These are phyloP conservation scores for Citrus maxima DNA, from an alignment of 345 rosid genomes.

Conservation along the genomic window DNA sequence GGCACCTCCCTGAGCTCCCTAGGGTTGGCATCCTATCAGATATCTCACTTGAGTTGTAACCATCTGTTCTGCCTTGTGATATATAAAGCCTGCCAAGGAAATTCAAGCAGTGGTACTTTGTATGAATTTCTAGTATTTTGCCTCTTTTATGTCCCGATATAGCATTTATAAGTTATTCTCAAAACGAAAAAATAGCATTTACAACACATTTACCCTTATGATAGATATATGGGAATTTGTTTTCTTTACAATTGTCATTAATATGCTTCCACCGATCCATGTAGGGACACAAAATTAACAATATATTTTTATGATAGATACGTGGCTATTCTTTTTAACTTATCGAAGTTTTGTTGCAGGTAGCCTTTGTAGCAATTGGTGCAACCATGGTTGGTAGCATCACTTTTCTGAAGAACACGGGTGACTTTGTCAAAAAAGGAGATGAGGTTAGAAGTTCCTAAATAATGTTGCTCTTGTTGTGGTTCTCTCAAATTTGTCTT, in stretches of 20 bases:
- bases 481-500: background rate
- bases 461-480: background rate
- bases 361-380: constrained; percentile 90
- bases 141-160: background rate
- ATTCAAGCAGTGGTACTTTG: background rate
- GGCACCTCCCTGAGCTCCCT: too few relatives aligned
- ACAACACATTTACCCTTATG: too few relatives aligned
- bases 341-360: constrained; percentile 38
- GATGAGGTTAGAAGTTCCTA: constrained; percentile 56
- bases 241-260: too few relatives aligned
- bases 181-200: too few relatives aligned
- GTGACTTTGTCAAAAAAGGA: constrained; percentile 72
- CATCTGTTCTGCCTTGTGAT: too few relatives aligned
- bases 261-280: background rate
- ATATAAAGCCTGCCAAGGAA: background rate
- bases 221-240: background rate
- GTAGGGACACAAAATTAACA: background rate
- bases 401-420: constrained; percentile 53
- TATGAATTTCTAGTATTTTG: background rate
- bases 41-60: too few relatives aligned
- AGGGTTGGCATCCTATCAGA: too few relatives aligned
- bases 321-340: background rate
- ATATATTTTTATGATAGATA: background rate
- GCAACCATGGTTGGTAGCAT: constrained; percentile 99
- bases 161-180: background rate